Evolutionary conservation across 768 basidiomycete species (phyloP), one percentile per base, ranked within the genome.

Genomic region (Tephrocybe sp.): DNA sequence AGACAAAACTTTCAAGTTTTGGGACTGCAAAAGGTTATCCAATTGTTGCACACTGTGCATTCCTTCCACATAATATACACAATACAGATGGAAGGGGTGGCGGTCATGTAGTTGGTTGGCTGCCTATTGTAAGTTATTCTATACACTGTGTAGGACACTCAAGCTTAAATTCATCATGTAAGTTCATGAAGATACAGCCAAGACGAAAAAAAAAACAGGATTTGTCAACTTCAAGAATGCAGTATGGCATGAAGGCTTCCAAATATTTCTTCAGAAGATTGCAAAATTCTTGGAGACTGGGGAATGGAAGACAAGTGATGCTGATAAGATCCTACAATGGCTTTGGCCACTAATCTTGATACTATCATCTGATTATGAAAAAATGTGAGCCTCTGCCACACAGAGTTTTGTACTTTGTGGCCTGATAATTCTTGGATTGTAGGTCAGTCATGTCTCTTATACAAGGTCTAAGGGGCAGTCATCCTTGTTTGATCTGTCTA

Each of bases 281-380:
- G 44, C 38, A 2, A 0, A 2, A 0, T 43, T 51, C 19, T 65
- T 67, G 4, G 40, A 55, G 1, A 61, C 50, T 1, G 71, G 72
- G 0, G 53, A 11, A 15, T 51, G 26, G 35, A 35, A 51, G 32
- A 26, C 31, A 9, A 70, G 64, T 56, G n/a, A n/a, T n/a, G 63
- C 64, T 8, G 60, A 69, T 53, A 54, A 55, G 3, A 52, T 69
- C 9, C 1, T 19, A 3, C 64, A 59, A 0, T 54, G 34, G 9
- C 32, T 78, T 0, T 77, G 64, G 24, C 73, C 72, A 1, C 21
- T 69, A 6, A 58, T 77, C 16, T 30, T 73, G 0, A 72, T 76
- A 3, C 53, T 75, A 1, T 70, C 66, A 5, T 65, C 68, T 6
- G 73, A 78, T 44, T 78, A 74, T 44, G 68, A 78, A 51, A 74